Conservation (phyloP, 1,139 yeast genomes). For the Blastobotrys aristatus region DNA sequence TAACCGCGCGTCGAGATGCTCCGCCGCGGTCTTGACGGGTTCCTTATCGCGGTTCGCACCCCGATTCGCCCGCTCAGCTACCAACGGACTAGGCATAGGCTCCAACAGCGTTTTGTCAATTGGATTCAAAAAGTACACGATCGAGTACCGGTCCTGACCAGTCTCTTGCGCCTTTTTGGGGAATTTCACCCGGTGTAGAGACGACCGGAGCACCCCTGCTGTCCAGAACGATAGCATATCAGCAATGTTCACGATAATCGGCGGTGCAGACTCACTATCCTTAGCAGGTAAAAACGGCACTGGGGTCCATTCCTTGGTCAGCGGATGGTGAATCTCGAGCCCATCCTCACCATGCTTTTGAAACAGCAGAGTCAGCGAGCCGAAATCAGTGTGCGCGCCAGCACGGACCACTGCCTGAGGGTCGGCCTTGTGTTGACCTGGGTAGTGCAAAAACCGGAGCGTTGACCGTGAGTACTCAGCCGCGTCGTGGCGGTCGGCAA, state of each 20-base stretch:
- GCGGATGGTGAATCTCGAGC: conserved; percentile 56
- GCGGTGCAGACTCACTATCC: conserved; percentile 48
- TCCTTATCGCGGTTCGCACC: conserved; percentile 27
- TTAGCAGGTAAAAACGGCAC: conserved; percentile 45
- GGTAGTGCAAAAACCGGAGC: conserved; percentile 65
- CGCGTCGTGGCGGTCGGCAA: conserved; percentile 49
- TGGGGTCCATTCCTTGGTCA: conserved; percentile 51
- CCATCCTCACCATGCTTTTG: conserved; percentile 72
- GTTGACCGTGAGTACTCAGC: conserved; percentile 52
- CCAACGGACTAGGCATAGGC: conserved; percentile 63
- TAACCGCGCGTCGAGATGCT: conserved; percentile 60
- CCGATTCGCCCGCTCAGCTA: conserved; percentile 31
- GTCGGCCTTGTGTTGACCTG: conserved; percentile 48
- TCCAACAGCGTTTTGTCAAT: conserved; percentile 57
- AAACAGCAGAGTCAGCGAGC: conserved; percentile 63
- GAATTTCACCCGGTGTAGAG: conserved; percentile 66
- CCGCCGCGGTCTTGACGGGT: conserved; percentile 49
- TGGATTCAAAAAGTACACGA: conserved; percentile 80
- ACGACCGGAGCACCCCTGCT: conserved; percentile 63
- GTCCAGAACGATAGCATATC: conserved; percentile 80
- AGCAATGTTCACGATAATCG: conserved; percentile 70
- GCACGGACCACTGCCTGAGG: conserved; percentile 63
- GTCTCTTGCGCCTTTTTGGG: conserved; percentile 50
- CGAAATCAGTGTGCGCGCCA: conserved; percentile 85
- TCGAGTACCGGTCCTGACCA: conserved; percentile 69